These are phyloP conservation scores for Jatropha multifida DNA, from an alignment of 441 rosid species.

Conservation along the genomic window DNA sequence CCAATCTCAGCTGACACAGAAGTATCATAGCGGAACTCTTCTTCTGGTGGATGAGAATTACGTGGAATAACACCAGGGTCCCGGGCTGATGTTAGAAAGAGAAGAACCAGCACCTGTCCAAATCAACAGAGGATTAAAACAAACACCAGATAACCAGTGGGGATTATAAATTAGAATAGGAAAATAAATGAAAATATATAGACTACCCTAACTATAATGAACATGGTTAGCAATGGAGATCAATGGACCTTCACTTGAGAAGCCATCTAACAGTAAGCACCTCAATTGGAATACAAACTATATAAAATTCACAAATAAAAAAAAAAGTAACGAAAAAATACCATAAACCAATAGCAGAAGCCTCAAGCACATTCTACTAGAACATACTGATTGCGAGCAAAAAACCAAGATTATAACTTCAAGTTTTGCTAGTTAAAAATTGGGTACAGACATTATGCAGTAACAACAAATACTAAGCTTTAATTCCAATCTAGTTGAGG, in stretches of 20 bases:
- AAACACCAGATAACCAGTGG: not conserved
- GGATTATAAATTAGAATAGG: not conserved
- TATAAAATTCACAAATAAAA: not conserved
- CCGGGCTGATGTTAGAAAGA: slow-evolving; percentile 81
- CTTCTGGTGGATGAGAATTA: slow-evolving; percentile 87
- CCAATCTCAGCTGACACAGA: slow-evolving; percentile 54
- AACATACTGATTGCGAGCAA: not conserved
- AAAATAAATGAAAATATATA: not conserved
- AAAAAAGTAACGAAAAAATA: too few species aligned
- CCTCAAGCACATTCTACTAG: not conserved
- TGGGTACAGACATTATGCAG: not conserved
- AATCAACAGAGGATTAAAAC: slow-evolving; percentile 21
- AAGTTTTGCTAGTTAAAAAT: not conserved
- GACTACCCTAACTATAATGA: not conserved
- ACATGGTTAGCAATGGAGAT: not conserved
- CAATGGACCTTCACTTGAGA: not conserved
- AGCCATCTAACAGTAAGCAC: not conserved
- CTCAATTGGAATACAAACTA: not conserved
- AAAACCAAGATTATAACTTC: not conserved
- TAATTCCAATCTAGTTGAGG: too few species aligned
- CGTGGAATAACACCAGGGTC: slow-evolving; percentile 96
- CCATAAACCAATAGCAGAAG: not conserved
- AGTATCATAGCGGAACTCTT: slow-evolving; percentile 66
- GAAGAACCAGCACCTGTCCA: slow-evolving; percentile 72
- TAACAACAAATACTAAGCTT: too few species aligned